phyloP scores from a whole-genome alignment of 345 rosid species.

The Gossypium australe region DNA sequence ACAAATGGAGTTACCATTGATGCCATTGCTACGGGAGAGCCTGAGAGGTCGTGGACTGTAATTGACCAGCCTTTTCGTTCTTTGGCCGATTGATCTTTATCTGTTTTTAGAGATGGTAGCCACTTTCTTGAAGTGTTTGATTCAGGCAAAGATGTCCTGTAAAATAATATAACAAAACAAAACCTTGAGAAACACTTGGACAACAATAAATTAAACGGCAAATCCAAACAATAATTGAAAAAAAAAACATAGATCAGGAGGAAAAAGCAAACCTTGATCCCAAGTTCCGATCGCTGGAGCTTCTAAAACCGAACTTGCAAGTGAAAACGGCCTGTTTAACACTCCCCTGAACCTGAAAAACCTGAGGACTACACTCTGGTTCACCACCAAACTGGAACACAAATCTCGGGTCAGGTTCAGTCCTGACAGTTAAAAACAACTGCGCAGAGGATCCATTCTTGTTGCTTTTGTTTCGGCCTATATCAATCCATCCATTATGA shows the following conservation, averaged over 20 bases:
- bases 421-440: slow-evolving; percentile 49
- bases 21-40: slow-evolving; percentile 95
- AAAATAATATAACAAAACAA: neutral
- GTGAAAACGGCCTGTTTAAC: slow-evolving; percentile 88
- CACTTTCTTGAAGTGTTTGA: slow-evolving; percentile 38
- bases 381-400: slow-evolving; percentile 83
- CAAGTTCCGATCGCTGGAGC: slow-evolving; percentile 49
- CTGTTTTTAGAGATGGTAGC: slow-evolving; percentile 41
- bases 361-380: slow-evolving; percentile 96
- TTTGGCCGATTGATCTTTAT: slow-evolving; percentile 47
- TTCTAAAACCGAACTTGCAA: slow-evolving; percentile 80
- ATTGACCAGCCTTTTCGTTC: slow-evolving; percentile 96
- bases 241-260: neutral
- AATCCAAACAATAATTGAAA: neutral
- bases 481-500: slow-evolving; percentile 72
- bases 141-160: slow-evolving; percentile 57
- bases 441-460: slow-evolving; percentile 37
- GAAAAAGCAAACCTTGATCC: slow-evolving; percentile 45
- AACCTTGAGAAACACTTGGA: neutral
- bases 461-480: slow-evolving; percentile 27
- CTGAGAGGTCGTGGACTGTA: slow-evolving; percentile 89
- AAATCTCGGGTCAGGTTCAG: slow-evolving; percentile 85
- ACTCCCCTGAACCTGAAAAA: slow-evolving; percentile 84
- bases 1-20: slow-evolving; percentile 98
- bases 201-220: neutral